Evolutionary conservation across 2,329 filamentous ascomycete species (phyloP).

Genomic region (Pyrenophora teres): DNA sequence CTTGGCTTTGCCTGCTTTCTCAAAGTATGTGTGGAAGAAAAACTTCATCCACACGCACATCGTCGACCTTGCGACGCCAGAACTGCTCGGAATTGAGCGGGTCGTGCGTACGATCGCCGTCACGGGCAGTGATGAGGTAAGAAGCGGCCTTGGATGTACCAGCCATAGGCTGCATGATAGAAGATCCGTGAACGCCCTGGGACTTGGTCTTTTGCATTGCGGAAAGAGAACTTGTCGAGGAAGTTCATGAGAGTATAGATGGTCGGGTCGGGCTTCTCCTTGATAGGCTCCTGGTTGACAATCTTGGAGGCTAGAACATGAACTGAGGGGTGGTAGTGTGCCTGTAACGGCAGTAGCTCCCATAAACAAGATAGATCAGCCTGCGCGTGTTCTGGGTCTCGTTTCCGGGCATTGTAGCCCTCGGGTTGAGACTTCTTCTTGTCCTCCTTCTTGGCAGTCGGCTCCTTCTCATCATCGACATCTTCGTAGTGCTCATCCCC

Average conservation of each 20-base stretch:
- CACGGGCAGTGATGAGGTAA: slow-evolving; percentile 65
- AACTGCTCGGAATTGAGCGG: slow-evolving; percentile 86
- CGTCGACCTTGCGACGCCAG: slow-evolving; percentile 86
- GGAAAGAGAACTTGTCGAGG: slow-evolving; percentile 97
- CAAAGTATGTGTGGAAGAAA: slow-evolving; percentile 99
- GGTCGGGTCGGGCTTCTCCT: slow-evolving; percentile 86
- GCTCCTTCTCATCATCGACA: slow-evolving; percentile 54
- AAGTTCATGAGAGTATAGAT: slow-evolving; percentile 93
- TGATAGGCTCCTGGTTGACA: slow-evolving; percentile 69
- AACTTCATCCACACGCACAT: slow-evolving; percentile 87
- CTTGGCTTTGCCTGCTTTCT: slow-evolving; percentile 62
- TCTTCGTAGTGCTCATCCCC: slow-evolving; percentile 75
- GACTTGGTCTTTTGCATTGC: slow-evolving; percentile 79
- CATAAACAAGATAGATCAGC: slow-evolving; percentile 93
- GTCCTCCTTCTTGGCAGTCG: slow-evolving; percentile 23
- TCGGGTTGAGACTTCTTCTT: slow-evolving; percentile 22
- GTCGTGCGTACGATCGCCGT: slow-evolving; percentile 62
- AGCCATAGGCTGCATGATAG: slow-evolving; percentile 94
- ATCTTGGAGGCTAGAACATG: slow-evolving; percentile 78
- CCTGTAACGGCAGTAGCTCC: slow-evolving; percentile 81
- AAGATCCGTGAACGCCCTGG: slow-evolving; percentile 70
- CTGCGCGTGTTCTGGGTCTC: slow-evolving; percentile 87
- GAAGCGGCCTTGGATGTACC: slow-evolving; percentile 64
- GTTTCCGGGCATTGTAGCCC: slow-evolving; percentile 83
- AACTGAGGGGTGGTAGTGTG: slow-evolving; percentile 93